Evolutionary conservation across 257 asterid species (phyloP), one percentile per base, ranked within the genome.

Genomic region (Solanum lignicaule): DNA sequence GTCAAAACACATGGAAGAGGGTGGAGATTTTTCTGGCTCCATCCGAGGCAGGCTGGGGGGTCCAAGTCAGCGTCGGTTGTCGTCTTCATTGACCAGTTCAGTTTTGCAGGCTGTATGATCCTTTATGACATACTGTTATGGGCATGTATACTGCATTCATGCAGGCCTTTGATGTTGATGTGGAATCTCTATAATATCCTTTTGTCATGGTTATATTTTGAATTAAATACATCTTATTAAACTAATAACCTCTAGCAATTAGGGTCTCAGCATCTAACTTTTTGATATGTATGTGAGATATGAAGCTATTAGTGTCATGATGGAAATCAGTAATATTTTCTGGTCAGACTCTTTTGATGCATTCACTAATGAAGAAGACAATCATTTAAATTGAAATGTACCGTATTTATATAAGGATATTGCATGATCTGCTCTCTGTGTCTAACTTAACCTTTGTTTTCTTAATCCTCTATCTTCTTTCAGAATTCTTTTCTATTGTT

Each of bases 21-120:
- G 90, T 84, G 86, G 87, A 86, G 66, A 83, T 84, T 93, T 94
- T 88, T 95, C 99, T 83, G 94, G 95, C 87, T 91, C 98, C 89
- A 88, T 96, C 55, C 91, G 84, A 87, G 99, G 99, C 90, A 94
- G 93, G 93, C 93, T 96, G 74, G 99, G 99, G 41, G 99, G 99
- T 33, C 98, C 98, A 84, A 96, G 99, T 89, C 98, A 91, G 89
- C 95, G 98, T 43, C 94, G 98, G 88, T 89, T 96, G 91, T 75
- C 98, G 82, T 91, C 95, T 89, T 88, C 94, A 86, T 83, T 89
- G 23, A 91, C 98, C 85, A 92, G 98, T 84, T 90, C 93, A 89
- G 94, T 94, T 90, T 85, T 95, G 97, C 94, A 93, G 94, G 97
- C 99, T 90, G 97, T 95, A 93, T 25, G 94, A 83, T 88, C 88